These are phyloP conservation scores for Juncus inflexus DNA, from an alignment of 176 grass and related monocot genomes.

Conservation along the genomic window DNA sequence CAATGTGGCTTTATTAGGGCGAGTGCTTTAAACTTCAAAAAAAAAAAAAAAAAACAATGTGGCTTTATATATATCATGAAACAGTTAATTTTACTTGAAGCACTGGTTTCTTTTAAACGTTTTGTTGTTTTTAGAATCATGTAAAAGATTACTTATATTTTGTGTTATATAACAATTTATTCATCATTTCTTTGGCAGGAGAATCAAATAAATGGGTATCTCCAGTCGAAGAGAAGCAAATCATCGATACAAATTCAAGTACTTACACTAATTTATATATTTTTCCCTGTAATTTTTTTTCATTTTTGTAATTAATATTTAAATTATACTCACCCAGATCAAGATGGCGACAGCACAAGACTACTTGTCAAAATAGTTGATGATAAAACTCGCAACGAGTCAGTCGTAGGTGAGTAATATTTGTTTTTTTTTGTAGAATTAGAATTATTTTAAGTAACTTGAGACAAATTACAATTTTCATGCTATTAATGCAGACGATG, in stretches of 20 bases:
- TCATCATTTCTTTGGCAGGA: constrained; percentile 3
- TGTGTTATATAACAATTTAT: too few species aligned
- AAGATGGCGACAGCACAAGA: not conserved
- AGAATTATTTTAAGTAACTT: too few species aligned
- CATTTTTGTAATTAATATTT: not conserved
- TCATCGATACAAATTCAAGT: constrained; percentile 21
- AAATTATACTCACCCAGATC: not conserved
- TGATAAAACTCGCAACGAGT: not conserved
- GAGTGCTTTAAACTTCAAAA: too few species aligned
- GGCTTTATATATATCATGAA: too few species aligned
- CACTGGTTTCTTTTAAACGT: too few species aligned
- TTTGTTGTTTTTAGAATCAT: too few species aligned
- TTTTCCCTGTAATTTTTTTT: not conserved
- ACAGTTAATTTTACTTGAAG: too few species aligned
- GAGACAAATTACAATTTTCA: not conserved
- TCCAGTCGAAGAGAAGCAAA: constrained; percentile 14
- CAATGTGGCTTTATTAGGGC: too few species aligned
- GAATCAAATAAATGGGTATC: constrained; percentile 5
- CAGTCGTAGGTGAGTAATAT: constrained; percentile 7
- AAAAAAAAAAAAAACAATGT: too few species aligned
- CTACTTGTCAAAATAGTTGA: constrained; percentile 15
- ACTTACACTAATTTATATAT: not conserved
- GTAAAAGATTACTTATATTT: too few species aligned
- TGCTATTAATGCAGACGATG: not conserved
- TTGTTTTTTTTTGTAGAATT: not conserved